Evolutionary conservation across 1,139 yeast species (phyloP), one percentile per base, ranked within the genome.

Genomic region (Candida tunisiensis): DNA sequence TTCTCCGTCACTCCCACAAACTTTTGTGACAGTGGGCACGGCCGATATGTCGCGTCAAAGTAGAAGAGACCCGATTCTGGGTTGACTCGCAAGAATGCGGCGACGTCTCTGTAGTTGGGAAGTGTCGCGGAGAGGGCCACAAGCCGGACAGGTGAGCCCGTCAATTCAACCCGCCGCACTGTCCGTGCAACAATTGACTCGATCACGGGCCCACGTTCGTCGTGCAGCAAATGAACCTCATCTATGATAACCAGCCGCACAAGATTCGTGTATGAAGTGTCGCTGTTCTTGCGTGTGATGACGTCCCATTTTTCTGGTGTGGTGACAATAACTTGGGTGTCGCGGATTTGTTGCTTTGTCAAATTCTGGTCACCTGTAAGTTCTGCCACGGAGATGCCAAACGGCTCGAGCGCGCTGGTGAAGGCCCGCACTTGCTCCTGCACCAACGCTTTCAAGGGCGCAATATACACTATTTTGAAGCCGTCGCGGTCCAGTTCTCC

Each of bases 291-390:
- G 52, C 96, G 63, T 1, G 95, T 85, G 14, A 85, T 74, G 17
- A 88, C 83, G 53, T 88, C 98, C 96, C 98, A 88, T 46, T 88
- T 88, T 45, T 82, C 94, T 0, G 94, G 94, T 0, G 98, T 88
- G 0, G 96, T 82, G 3, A 88, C 92, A 30, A 88, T 59, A 21
- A 88, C 56, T 42, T 88, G 94, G 0, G 95, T 78, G 27, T 70
- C 73, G 3, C 65, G 50, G 19, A 88, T 74, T 47, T 88, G 93
- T 30, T 67, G 71, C 37, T 69, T 74, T 2, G 91, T 74, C 35
- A 88, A 53, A 33, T 72, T 71, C 28, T 85, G 66, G 44, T 88
- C 98, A 45, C 98, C 98, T 2, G 96, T 83, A 31, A 88, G 57
- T 50, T 88, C 98, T 27, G 74, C 70, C 1, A 85, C 96, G 9